Percentiles rank a stretch among this genome's conserved stretches.
phyloP scores from a whole-genome alignment of 164 flowering plant species.

The Aristolochia contorta region DNA sequence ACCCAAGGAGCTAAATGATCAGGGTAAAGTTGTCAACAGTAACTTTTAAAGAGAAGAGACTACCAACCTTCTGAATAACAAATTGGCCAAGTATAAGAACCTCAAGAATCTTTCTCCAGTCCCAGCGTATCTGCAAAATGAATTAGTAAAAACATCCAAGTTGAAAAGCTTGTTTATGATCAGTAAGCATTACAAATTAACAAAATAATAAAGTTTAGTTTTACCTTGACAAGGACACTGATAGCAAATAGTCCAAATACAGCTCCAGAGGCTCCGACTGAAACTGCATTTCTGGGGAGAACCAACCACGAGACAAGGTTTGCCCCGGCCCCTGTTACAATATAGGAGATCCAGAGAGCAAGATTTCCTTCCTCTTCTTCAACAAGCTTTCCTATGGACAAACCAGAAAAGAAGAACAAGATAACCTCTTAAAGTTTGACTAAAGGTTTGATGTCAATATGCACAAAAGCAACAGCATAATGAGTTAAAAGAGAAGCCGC shows the following conservation, averaged over 20 bases:
- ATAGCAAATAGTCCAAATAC: conserved; percentile 96
- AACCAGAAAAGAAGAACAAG: not conserved
- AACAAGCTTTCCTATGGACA: conserved; percentile 78
- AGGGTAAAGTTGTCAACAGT: not conserved
- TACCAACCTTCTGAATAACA: conserved; percentile 71
- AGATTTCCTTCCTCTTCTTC: conserved; percentile 98
- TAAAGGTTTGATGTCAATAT: not conserved
- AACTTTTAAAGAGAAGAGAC: not conserved
- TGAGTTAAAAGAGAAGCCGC: conserved; percentile 9
- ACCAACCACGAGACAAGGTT: conserved; percentile 92
- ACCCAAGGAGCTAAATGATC: not conserved
- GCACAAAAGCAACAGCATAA: not conserved
- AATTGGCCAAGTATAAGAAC: conserved; percentile 94
- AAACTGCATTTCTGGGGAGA: conserved; percentile 88
- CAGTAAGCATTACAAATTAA: not conserved
- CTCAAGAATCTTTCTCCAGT: conserved; percentile 99
- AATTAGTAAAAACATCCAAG: not conserved
- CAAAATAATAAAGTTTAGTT: not conserved
- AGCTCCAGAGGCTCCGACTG: conserved; percentile 98
- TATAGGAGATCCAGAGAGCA: conserved; percentile 81
- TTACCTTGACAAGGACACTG: conserved; percentile 96
- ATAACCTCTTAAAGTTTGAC: not conserved
- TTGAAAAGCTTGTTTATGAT: not conserved
- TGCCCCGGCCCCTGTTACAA: conserved; percentile 91
- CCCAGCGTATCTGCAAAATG: conserved; percentile 71